Conservation (phyloP, 805 yeast species). For the Ascoidea asiatica region DNA sequence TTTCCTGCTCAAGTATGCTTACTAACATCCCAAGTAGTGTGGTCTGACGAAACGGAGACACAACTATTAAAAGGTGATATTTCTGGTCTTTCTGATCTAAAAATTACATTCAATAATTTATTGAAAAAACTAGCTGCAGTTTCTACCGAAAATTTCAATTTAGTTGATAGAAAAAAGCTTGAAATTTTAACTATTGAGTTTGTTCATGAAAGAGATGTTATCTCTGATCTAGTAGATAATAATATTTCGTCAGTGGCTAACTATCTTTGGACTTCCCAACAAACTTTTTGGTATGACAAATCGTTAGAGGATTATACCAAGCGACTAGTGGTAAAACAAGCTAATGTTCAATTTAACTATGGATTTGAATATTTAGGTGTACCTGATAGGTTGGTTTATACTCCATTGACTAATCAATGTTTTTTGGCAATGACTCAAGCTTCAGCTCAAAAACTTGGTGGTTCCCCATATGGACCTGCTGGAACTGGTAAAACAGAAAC, state of each 20-base stretch:
- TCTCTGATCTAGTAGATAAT: conserved; percentile 12
- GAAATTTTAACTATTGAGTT: conserved; percentile 58
- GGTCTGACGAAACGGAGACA: conserved; percentile 34
- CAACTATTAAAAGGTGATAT: conserved; percentile 8
- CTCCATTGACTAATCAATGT: conserved; percentile 55
- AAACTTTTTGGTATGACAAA: conserved; percentile 29
- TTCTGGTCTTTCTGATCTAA: background rate
- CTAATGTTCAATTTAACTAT: conserved; percentile 37
- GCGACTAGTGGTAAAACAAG: conserved; percentile 35
- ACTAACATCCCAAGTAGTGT: conserved; percentile 40
- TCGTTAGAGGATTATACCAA: conserved; percentile 16
- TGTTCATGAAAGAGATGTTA: conserved; percentile 40
- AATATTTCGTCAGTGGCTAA: conserved; percentile 8
- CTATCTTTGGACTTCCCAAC: conserved; percentile 38
- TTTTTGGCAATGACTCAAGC: conserved; percentile 66
- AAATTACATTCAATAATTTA: conserved; percentile 4
- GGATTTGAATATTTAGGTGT: conserved; percentile 79
- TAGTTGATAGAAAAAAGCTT: conserved; percentile 26
- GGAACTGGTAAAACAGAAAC: conserved; percentile 97
- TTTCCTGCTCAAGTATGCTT: conserved; percentile 45
- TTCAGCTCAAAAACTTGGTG: conserved; percentile 62
- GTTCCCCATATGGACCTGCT: conserved; percentile 90
- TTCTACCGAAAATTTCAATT: conserved; percentile 16
- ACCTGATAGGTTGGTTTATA: conserved; percentile 59
- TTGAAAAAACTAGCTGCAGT: conserved; percentile 19